A percentile compares a stretch with the other conserved stretches of the same genome.
Conservation (phyloP, 1,284 basidiomycete species). For the Microstroma glucosiphilum region DNA sequence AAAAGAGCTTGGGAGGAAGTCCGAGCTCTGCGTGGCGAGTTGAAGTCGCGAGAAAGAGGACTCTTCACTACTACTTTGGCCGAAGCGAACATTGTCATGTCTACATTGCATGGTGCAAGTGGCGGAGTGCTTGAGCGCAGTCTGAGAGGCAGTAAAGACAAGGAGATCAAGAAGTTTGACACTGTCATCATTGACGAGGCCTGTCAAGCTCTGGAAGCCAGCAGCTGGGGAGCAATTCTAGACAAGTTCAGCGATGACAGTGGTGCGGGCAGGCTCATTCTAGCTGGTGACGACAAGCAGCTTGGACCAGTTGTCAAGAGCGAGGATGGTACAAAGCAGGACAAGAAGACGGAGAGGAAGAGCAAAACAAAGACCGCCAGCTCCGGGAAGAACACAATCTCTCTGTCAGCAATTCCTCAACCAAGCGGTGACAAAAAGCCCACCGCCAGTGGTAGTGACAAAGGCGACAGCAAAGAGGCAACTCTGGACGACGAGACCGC, state of each 20-base stretch:
- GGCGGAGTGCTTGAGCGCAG: conserved; percentile 22
- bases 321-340: conserved; percentile 18
- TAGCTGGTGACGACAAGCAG: conserved; percentile 54
- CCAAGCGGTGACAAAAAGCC: conserved; percentile 7
- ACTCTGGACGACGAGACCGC: background rate
- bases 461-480: background rate
- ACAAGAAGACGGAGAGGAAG: conserved; percentile 14
- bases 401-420: too few relatives aligned
- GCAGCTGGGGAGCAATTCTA: conserved; percentile 43
- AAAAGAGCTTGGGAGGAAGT: conserved; percentile 88
- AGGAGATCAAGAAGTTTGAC: conserved; percentile 60
- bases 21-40: conserved; percentile 82
- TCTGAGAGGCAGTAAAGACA: background rate
- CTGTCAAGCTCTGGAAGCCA: conserved; percentile 90
- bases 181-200: conserved; percentile 85
- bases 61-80: conserved; percentile 72
- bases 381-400: conserved; percentile 1
- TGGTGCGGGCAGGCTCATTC: conserved; percentile 20
- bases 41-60: conserved; percentile 75
- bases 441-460: background rate
- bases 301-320: conserved; percentile 76
- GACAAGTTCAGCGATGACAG: background rate
- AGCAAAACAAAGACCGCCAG: conserved; percentile 15
- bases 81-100: conserved; percentile 75
- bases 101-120: conserved; percentile 74